Evolutionary conservation across 257 asterid species (phyloP), one percentile per base, ranked within the genome.

Genomic region (Parsonsia alboflavescens): DNA sequence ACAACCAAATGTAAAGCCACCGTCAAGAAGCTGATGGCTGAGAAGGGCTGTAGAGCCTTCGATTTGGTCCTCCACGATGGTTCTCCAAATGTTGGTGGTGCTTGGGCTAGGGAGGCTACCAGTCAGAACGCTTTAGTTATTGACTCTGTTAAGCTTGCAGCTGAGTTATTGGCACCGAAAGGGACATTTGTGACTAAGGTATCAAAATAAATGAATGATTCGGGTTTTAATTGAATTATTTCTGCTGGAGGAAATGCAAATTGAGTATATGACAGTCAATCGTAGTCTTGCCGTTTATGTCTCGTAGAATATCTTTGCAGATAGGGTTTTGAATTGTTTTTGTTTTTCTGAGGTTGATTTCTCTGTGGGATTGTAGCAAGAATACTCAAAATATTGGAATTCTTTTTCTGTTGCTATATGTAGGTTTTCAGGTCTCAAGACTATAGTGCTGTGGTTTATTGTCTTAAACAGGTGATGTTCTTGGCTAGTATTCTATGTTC

Each of bases 391-490:
- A 36, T 65, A 65, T 65, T 42, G 48, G 42, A 21, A 42, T 19
- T 68, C 21, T 19, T 49, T 52, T 28, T 72, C 49, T 59, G n/a
- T 28, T 70, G 50, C 36, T 50, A 49, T 33, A n/a, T 53, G 73
- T 71, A 91, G 98, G 89, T 95, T 73, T 95, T 95, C 89, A 91
- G 97, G 91, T 92, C 98, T 53, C 97, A 91, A 81, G 99, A 92
- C 78, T 94, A 94, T 73, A 90, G 87, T 4, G 91, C 98, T 7
- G 99, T 92, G 59, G 81, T 91, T 24, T 92, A 86, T 74, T 92
- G 96, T 86, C 98, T 95, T 41, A 87, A 90, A 86, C 94, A 91
- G 98, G 99, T 95, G 82, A 58, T 19, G n/a, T 33, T 50, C 9
- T 70, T 50, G 28, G 63, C 57, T 2, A 13, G n/a, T 30, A 11